Evolutionary conservation across 306 rosid species (phyloP), one percentile per base, ranked within the genome.

Genomic region (Quercus aquifolioides): DNA sequence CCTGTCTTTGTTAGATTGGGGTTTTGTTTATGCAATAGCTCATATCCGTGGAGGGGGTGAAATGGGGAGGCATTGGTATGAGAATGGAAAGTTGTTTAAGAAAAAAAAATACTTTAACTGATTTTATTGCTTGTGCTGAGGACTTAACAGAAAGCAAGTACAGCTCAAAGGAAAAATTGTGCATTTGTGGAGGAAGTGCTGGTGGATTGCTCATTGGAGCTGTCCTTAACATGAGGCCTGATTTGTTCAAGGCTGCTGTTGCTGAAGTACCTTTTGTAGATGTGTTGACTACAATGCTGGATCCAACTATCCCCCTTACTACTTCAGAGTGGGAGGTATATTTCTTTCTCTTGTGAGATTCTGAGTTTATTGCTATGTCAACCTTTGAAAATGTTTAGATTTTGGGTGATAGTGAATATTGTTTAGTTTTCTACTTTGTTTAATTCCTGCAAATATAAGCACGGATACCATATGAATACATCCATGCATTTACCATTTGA

Each of bases 181-280:
- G 95, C 82, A 91, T 94, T 18, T n/a, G 86, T 38, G 99, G 97
- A 82, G 88, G 97, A 86, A 94, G 99, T 85, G 99, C 99, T 6
- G 99, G 99, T 62, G 99, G 97, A 76, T 85, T 94, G 88, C 94
- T 94, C 69, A 85, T 92, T 67, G 99, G 99, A 70, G 94, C 97
- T 79, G 97, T 92, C 84, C 90, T 94, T 74, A 94, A 94, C 85
- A 92, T 92, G 99, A 89, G 97, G 86, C 99, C 99, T 41, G 97
- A 94, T 87, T 90, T 94, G 91, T 94, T 94, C 88, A 94, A 85
- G 87, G 92, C 91, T 82, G 97, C 94, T 73, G 84, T 91, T 76
- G 97, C 92, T 68, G 97, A 97, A 76, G 99, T 94, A 65, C 99
- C 99, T 84, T 94, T 94, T 77, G 99, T 94, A 49, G 99, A 94